Evolutionary conservation across 371 early-diverging fungal species (phyloP).

Genomic region (Blastocladiella emersonii): DNA sequence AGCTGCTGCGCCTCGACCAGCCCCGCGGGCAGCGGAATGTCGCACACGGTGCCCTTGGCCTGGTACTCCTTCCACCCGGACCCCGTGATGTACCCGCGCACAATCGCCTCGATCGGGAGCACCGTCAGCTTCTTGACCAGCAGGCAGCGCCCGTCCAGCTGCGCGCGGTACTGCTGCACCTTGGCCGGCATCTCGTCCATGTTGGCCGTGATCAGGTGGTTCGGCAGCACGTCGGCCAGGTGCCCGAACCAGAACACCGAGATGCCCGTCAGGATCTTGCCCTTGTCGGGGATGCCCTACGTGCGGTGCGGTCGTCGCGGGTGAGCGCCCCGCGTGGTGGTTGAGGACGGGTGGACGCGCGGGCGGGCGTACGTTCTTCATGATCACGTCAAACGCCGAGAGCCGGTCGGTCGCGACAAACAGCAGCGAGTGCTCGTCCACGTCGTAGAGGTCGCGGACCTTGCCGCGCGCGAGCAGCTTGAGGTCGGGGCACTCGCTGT

Average conservation of each 20-base stretch:
- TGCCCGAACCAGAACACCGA: conserved; percentile 85
- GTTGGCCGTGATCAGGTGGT: conserved; percentile 86
- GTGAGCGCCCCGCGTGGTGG: too few relatives aligned
- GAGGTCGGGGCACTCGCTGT: conserved; percentile 75
- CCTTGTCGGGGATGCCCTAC: conserved; percentile 85
- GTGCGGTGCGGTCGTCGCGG: too few relatives aligned
- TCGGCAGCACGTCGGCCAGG: conserved; percentile 67
- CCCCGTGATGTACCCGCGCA: conserved; percentile 91
- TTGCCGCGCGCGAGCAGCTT: conserved; percentile 90
- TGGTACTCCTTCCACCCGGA: conserved; percentile 94
- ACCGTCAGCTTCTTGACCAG: conserved; percentile 82
- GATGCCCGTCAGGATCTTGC: conserved; percentile 87
- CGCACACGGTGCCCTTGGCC: conserved; percentile 80
- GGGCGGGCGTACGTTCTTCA: conserved; percentile 74
- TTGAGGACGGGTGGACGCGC: conserved; percentile 5
- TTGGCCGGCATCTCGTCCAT: conserved; percentile 80
- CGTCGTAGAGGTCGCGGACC: conserved; percentile 89
- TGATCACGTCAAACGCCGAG: conserved; percentile 93
- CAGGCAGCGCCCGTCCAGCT: conserved; percentile 77
- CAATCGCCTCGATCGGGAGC: conserved; percentile 95
- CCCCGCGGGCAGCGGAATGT: conserved; percentile 65
- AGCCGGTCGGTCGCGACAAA: conserved; percentile 96
- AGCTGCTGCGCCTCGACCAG: conserved; percentile 75
- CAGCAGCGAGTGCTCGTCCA: conserved; percentile 68
- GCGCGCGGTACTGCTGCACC: conserved; percentile 71